phyloP scores from a whole-genome alignment of 345 rosid genomes.

The Hevea brasiliensis region DNA sequence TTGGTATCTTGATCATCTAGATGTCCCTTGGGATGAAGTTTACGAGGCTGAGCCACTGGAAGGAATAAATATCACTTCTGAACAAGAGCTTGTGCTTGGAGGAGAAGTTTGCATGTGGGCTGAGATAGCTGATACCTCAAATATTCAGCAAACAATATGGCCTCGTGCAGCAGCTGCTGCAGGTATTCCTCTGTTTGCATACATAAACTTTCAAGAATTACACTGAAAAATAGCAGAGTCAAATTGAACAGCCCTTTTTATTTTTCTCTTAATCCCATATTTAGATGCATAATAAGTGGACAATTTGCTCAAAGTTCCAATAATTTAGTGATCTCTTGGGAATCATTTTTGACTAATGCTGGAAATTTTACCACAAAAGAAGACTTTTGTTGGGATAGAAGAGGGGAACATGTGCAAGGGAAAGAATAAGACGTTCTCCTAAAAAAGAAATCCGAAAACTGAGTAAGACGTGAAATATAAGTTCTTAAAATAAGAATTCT shows the following conservation, averaged over 20 bases:
- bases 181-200: constrained; percentile 39
- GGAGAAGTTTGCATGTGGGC: constrained; percentile 99
- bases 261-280: not conserved
- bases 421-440: not conserved
- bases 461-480: not conserved
- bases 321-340: not conserved
- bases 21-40: constrained; percentile 72
- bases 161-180: constrained; percentile 94
- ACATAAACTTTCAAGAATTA: not conserved
- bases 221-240: not conserved
- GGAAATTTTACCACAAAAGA: not conserved
- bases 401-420: not conserved
- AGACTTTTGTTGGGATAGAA: not conserved
- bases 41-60: constrained; percentile 80
- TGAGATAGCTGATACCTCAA: constrained; percentile 80
- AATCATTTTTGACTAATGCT: not conserved
- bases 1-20: constrained; percentile 92
- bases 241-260: not conserved
- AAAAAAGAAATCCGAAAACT: no score
- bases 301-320: not conserved
- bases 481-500: not conserved
- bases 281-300: not conserved
- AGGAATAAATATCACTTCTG: constrained; percentile 57
- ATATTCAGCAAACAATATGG: constrained; percentile 87
- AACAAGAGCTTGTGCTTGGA: constrained; percentile 75